These are phyloP conservation scores for Croton setiger DNA, from an alignment of 441 rosid genomes.

Conservation along the genomic window DNA sequence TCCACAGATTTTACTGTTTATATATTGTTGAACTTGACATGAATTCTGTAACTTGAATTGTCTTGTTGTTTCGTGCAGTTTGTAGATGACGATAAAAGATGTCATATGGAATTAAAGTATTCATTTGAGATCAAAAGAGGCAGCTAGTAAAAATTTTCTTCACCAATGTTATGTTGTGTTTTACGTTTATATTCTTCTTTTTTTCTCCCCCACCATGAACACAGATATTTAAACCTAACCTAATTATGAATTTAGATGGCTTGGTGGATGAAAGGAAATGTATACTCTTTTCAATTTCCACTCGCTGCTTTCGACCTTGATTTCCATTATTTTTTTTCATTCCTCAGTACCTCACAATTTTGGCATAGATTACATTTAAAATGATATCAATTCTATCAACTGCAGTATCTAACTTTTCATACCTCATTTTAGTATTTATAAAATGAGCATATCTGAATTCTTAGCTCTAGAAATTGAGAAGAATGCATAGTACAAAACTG, in stretches of 20 bases:
- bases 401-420: no score
- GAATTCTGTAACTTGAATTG: background rate
- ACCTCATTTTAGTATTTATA: no score
- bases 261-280: background rate
- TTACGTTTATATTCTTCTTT: constrained; percentile 2
- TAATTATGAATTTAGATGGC: background rate
- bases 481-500: background rate
- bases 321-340: no score
- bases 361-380: no score
- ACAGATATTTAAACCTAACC: constrained; percentile 20
- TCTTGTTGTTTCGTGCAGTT: constrained; percentile 35
- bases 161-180: background rate
- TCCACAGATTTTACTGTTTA: background rate
- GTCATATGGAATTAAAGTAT: constrained; percentile 52
- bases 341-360: background rate
- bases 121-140: constrained; percentile 47
- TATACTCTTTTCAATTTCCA: background rate
- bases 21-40: background rate
- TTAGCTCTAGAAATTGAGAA: background rate
- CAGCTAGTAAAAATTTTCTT: constrained; percentile 23
- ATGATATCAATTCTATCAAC: no score
- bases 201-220: background rate
- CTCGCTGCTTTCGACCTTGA: background rate
- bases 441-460: no score
- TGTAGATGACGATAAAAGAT: constrained; percentile 50